Percentiles rank a stretch among this genome's conserved stretches.
Conservation (phyloP, 345 rosid genomes). For the Noccaea caerulescens region DNA sequence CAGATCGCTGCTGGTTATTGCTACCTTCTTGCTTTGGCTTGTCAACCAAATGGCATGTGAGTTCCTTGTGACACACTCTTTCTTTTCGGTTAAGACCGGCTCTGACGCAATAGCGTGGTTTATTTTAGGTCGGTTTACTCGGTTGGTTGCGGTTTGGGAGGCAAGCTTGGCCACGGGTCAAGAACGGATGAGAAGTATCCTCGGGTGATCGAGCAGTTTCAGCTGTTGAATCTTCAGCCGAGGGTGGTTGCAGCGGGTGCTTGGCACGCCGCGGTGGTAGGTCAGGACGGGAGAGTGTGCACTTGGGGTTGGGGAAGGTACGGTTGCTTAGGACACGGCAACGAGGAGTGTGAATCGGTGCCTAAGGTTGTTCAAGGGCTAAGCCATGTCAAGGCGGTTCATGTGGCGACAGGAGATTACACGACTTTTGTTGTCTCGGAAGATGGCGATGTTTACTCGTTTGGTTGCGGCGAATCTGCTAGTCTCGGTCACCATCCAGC, state of each 20-base stretch:
- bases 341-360: conserved; percentile 83
- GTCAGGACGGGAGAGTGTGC: conserved; percentile 91
- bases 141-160: conserved; percentile 98
- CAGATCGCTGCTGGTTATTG: conserved; percentile 98
- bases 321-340: conserved; percentile 97
- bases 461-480: conserved; percentile 96
- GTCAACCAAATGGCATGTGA: conserved; percentile 96
- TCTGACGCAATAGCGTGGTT: background rate
- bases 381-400: conserved; percentile 79
- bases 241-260: conserved; percentile 96
- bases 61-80: conserved; percentile 38
- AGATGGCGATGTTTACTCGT: conserved; percentile 87
- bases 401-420: conserved; percentile 95
- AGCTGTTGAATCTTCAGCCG: conserved; percentile 75
- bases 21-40: conserved; percentile 95
- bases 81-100: background rate
- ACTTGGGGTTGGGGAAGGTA: conserved; percentile 99
- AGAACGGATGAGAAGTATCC: conserved; percentile 95
- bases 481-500: conserved; percentile 83
- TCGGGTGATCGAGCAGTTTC: conserved; percentile 82
- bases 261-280: conserved; percentile 99
- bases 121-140: conserved; percentile 91
- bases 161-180: conserved; percentile 96
- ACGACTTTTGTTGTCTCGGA: conserved; percentile 92
- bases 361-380: conserved; percentile 92